A percentile compares a stretch with the other conserved stretches of the same genome.
These are phyloP conservation scores for Puccinia polysora DNA, from an alignment of 1,284 basidiomycete species.

Conservation along the genomic window DNA sequence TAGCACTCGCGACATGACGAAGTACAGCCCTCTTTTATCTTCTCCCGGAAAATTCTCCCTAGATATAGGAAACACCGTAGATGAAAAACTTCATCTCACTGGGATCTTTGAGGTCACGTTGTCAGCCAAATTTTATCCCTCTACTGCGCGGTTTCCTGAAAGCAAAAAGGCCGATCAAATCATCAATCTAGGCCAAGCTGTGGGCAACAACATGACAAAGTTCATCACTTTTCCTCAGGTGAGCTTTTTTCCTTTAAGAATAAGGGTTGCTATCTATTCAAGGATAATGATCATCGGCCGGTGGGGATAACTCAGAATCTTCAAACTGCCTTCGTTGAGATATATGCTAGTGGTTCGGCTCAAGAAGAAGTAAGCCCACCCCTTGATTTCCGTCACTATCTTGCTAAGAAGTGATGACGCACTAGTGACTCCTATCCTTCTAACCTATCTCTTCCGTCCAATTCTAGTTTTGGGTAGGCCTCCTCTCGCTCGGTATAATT, in stretches of 20 bases:
- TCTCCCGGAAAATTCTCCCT: not conserved
- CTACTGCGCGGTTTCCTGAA: conserved; percentile 10
- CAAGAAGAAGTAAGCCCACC: conserved; percentile 26
- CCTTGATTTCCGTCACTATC: too few species aligned
- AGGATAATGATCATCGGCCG: too few species aligned
- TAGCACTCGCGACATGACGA: conserved; percentile 29
- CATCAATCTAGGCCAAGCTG: conserved; percentile 7
- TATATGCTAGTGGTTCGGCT: conserved; percentile 34
- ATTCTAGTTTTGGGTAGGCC: conserved; percentile 38
- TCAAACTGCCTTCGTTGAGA: conserved; percentile 29
- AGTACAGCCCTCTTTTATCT: conserved; percentile 33
- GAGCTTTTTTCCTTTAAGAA: not conserved
- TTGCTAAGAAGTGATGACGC: too few species aligned
- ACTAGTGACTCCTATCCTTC: not conserved
- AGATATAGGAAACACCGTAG: conserved; percentile 22
- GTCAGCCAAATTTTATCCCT: conserved; percentile 28
- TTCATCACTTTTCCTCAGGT: conserved; percentile 24
- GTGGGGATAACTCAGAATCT: conserved; percentile 31
- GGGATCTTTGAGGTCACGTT: conserved; percentile 39
- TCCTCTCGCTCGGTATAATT: not conserved
- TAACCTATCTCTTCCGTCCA: not conserved
- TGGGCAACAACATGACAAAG: conserved; percentile 5
- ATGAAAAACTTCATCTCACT: conserved; percentile 1
- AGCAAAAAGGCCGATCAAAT: conserved; percentile 23
- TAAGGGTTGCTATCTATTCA: too few species aligned